phyloP scores from a whole-genome alignment of 2,329 filamentous ascomycete species.

The Blastomyces silverae region DNA sequence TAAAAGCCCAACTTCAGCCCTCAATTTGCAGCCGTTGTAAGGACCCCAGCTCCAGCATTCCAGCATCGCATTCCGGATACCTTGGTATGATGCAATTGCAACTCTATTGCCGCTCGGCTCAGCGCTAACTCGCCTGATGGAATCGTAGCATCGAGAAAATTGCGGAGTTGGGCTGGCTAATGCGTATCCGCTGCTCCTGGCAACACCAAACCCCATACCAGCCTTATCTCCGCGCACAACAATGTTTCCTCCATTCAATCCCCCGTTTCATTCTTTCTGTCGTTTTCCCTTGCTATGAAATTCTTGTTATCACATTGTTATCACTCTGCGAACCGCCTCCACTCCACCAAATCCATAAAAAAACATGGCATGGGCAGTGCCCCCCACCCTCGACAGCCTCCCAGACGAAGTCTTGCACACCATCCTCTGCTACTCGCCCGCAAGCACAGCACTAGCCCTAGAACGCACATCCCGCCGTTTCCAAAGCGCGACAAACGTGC shows the following conservation, averaged over 20 bases:
- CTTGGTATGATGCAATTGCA: background rate
- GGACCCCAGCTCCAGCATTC: no score
- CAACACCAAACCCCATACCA: background rate
- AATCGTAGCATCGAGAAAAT: background rate
- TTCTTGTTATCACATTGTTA: background rate
- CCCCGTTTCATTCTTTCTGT: background rate
- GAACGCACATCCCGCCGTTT: slow-evolving; percentile 59
- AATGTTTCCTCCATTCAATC: background rate
- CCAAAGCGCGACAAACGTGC: slow-evolving; percentile 59
- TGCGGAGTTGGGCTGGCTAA: background rate
- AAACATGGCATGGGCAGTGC: background rate
- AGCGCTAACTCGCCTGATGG: background rate
- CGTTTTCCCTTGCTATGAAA: background rate
- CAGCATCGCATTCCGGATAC: no score
- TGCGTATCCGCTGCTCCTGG: no score
- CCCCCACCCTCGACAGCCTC: slow-evolving; percentile 35
- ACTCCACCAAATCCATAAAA: background rate
- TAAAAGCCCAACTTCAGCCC: background rate
- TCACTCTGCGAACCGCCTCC: background rate
- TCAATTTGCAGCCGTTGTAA: background rate
- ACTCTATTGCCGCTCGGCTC: background rate
- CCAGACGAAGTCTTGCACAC: slow-evolving; percentile 81
- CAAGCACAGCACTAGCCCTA: slow-evolving; percentile 47
- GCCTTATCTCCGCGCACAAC: background rate
- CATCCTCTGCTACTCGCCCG: slow-evolving; percentile 60